Percentiles rank a stretch among this genome's conserved stretches.
Conservation (phyloP, 2,329 filamentous ascomycete species). For the Eutypa lata region DNA sequence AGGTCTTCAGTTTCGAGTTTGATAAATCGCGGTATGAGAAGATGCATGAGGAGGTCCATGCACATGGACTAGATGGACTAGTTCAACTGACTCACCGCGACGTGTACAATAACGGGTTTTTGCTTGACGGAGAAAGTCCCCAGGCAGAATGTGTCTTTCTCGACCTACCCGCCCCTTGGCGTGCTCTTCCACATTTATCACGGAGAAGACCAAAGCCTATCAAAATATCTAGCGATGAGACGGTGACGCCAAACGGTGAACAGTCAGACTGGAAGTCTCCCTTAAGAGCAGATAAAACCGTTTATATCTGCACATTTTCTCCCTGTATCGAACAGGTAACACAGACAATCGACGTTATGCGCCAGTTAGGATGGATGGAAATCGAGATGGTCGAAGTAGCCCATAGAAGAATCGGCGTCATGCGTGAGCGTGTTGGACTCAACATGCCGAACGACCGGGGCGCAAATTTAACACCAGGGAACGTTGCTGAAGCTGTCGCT, state of each 20-base stretch:
- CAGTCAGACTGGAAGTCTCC: constrained; percentile 49
- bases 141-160: constrained; percentile 71
- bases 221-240: constrained; percentile 17
- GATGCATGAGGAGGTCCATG: constrained; percentile 65
- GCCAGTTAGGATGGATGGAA: constrained; percentile 81
- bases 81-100: constrained; percentile 76
- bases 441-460: constrained; percentile 64
- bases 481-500: constrained; percentile 74
- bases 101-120: constrained; percentile 73
- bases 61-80: constrained; percentile 62
- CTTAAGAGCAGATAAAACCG: constrained; percentile 68
- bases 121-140: constrained; percentile 57
- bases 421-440: constrained; percentile 75
- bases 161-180: constrained; percentile 78
- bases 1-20: constrained; percentile 81
- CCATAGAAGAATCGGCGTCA: constrained; percentile 75
- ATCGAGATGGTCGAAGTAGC: constrained; percentile 91
- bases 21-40: constrained; percentile 69
- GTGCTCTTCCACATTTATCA: constrained; percentile 72
- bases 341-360: constrained; percentile 76
- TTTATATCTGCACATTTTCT: constrained; percentile 88
- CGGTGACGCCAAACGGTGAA: constrained; percentile 15
- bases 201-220: constrained; percentile 41
- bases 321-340: constrained; percentile 97
- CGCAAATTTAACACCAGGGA: constrained; percentile 65